Evolutionary conservation across 371 early-diverging fungal species (phyloP).

Genomic region (Amoeboaphelidium protococcarum): DNA sequence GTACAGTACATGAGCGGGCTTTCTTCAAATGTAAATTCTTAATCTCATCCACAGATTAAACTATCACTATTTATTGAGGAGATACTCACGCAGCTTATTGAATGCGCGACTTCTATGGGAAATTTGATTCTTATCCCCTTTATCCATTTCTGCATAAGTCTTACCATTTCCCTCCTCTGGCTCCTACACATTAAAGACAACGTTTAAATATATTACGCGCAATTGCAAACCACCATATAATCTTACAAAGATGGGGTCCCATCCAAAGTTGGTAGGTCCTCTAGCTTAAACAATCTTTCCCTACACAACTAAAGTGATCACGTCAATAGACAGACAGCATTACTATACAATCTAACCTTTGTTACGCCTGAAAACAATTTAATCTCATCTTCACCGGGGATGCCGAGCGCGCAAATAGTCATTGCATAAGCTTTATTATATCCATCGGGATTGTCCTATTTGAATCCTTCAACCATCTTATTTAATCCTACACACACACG

Average conservation of each 20-base stretch:
- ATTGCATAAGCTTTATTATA: constrained; percentile 60
- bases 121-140: constrained; percentile 52
- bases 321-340: too few relatives aligned
- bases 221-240: constrained; percentile 19
- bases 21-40: too few relatives aligned
- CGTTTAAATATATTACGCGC: too few relatives aligned
- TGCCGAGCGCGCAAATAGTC: constrained; percentile 63
- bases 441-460: too few relatives aligned
- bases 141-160: constrained; percentile 72
- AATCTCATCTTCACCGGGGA: constrained; percentile 57
- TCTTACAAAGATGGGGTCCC: constrained; percentile 63
- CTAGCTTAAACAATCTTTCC: constrained; percentile 66
- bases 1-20: too few relatives aligned
- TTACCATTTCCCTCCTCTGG: not conserved
- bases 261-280: constrained; percentile 63
- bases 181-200: too few relatives aligned
- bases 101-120: constrained; percentile 63
- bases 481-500: constrained; percentile 22
- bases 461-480: constrained; percentile 56
- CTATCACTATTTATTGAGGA: not conserved
- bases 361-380: constrained; percentile 72
- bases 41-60: not conserved
- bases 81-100: constrained; percentile 20
- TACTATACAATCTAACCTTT: too few relatives aligned
- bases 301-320: too few relatives aligned